A percentile compares a stretch with the other conserved stretches of the same genome.
These are phyloP conservation scores for Cystobasidium pallidum DNA, from an alignment of 1,284 basidiomycete species.

Conservation along the genomic window DNA sequence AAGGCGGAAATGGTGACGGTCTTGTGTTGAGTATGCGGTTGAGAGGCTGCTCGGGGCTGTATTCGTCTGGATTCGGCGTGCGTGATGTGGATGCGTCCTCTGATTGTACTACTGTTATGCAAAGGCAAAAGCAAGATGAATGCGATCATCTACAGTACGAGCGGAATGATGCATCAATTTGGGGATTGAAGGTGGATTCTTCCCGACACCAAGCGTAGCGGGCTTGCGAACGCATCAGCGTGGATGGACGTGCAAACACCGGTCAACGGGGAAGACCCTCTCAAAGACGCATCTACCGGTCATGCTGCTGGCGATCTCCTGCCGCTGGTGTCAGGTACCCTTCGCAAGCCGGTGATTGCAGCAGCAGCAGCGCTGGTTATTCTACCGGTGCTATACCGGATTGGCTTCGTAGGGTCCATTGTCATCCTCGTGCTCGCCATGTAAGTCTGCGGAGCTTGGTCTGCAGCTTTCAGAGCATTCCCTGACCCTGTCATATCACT, in stretches of 20 bases:
- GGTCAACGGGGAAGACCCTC: neutral
- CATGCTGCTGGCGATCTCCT: conserved; percentile 1
- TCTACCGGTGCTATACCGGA: conserved; percentile 38
- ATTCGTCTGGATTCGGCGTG: too few relatives aligned
- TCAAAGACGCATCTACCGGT: neutral
- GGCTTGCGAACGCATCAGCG: neutral
- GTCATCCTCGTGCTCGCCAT: conserved; percentile 32
- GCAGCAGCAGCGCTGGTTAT: conserved; percentile 18
- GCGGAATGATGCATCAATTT: neutral
- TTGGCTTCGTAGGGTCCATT: conserved; percentile 5
- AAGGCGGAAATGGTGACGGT: conserved; percentile 29
- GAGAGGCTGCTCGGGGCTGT: neutral
- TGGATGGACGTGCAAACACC: conserved; percentile 1
- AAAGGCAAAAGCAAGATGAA: neutral
- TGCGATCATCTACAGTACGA: neutral
- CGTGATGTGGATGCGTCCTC: neutral
- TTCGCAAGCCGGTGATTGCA: conserved; percentile 1
- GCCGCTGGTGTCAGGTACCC: neutral
- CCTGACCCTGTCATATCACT: neutral
- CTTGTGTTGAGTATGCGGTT: neutral
- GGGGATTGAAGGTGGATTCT: neutral
- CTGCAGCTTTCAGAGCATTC: neutral
- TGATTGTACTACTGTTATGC: neutral
- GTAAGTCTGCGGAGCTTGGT: conserved; percentile 5
- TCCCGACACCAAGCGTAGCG: neutral